Evolutionary conservation across 2,329 filamentous ascomycete species (phyloP), one percentile per base, ranked within the genome.

Genomic region (Arthroderma sp.): DNA sequence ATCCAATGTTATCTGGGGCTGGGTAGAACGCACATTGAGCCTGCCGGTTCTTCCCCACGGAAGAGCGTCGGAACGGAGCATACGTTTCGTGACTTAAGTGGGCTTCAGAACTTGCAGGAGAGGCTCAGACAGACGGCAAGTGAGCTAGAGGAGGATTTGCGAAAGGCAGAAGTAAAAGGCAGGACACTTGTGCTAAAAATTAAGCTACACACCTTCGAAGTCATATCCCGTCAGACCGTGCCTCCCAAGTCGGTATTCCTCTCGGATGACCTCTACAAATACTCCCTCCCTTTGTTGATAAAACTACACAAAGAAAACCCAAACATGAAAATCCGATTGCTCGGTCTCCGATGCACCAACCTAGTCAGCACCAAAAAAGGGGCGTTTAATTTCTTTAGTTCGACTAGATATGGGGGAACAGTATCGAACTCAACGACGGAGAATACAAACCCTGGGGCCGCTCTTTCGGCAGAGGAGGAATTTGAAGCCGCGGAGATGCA

Each of bases 11-110:
- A 93, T 53, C 73, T 96, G 0, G 91, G 91, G 0, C 71, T 96
- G 0, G 91, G 91, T 1, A 74, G 88, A 30, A 96, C 89, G 0
- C 77, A 75, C 36, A 76, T 96, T 3, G 83, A 89, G 48, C 89
- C 88, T 0, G 83, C 84, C 0, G 87, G 93, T 55, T 86, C 89
- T 46, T 86, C 87, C 53, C 86, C 94, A 59, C 77, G 91, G 10
- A 96, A 96, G 61, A 93, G 86, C 51, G 83, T 96, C 1, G 89
- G 91, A 11, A 95, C 88, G 0, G 91, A 98, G 63, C 83, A 82
- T 50, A 96, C 89, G 0, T 98, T 98, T 55, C 70, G 75, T 34
- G 88, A 95, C 40, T 78, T 94, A 56, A 77, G 75, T 1, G 79
- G 82, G 43, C 76, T 80, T 9, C 62, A 66, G 0, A 75, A 81